Evolutionary conservation across 345 rosid genomes (phyloP), one percentile per base, ranked within the genome.

Genomic region (Diplotaxis tenuifolia): DNA sequence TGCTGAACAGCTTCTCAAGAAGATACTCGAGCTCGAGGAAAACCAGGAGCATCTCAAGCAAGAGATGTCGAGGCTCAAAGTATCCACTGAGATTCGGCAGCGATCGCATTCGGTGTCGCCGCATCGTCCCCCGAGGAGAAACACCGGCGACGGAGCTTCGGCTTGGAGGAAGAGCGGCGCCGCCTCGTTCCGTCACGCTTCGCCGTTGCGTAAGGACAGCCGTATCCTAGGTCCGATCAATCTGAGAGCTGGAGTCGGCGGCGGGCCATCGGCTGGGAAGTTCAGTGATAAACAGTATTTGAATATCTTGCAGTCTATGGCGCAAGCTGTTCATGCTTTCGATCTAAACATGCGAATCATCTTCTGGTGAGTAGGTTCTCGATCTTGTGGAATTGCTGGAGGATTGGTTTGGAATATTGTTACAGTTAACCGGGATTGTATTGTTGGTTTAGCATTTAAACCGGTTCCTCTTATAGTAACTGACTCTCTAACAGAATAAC

Each of bases 71-170:
- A 86, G 71, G 83, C 88, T 95, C 64, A 86, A 65, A 70, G 84
- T 84, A 11, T 77, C 89, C 0, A 70, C 78, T 23, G 85, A 83
- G 69, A 62, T 76, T 36, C 59, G 76, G 73, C 96, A 86, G 73
- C 84, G 97, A 74, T 92, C 99, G 22, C 93, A 92, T 80, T 95
- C 99, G n/a, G 86, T 85, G 2, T 91, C 99, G 22, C 97, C 96
- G 6, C 84, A 82, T 80, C 87, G 95, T n/a, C 81, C 79, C 57
- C 29, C 83, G 34, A 78, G 86, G 77, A 75, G 84, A 56, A 81
- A 78, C 53, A 54, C 67, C 32, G 78, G 16, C 19, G 50, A 77
- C 1, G 71, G 78, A 15, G 81, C 78, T 42, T n/a, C 83, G 0
- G 66, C 70, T 3, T 65, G 82, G 71, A 84, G 88, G 89, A 86